Conservation (phyloP, 2,329 filamentous ascomycete species). For the Diaporthe longicolla region DNA sequence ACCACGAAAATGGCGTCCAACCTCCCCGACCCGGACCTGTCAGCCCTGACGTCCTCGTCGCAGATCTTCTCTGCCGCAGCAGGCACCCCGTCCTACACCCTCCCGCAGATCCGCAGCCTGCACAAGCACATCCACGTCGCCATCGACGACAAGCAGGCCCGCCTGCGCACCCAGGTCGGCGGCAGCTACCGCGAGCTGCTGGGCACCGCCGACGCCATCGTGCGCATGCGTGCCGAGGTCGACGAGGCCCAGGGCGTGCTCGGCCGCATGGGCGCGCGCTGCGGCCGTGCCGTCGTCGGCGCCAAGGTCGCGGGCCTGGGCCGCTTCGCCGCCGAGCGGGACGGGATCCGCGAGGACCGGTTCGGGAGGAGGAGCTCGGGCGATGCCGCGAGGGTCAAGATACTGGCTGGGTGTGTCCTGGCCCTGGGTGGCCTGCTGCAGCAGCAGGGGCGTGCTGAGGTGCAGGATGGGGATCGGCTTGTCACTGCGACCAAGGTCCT, state of each 20-base stretch:
- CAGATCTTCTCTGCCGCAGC: slow-evolving; percentile 64
- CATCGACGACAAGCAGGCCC: slow-evolving; percentile 73
- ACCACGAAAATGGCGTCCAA: slow-evolving; percentile 53
- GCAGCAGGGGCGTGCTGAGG: slow-evolving; percentile 58
- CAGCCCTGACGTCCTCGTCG: slow-evolving; percentile 63
- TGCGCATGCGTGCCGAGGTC: slow-evolving; percentile 87
- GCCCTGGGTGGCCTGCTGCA: slow-evolving; percentile 66
- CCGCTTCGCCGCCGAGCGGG: slow-evolving; percentile 56
- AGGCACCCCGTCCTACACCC: slow-evolving; percentile 62
- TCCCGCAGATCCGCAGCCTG: slow-evolving; percentile 74
- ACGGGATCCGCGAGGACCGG: slow-evolving; percentile 47
- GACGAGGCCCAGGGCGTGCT: slow-evolving; percentile 80
- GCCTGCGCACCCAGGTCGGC: slow-evolving; percentile 75
- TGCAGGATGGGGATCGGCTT: slow-evolving; percentile 62
- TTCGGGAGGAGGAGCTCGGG: slow-evolving; percentile 48
- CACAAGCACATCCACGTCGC: slow-evolving; percentile 71
- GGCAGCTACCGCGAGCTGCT: slow-evolving; percentile 88
- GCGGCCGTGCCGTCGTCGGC: slow-evolving; percentile 79
- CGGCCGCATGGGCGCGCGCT: slow-evolving; percentile 79
- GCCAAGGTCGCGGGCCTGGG: slow-evolving; percentile 73
- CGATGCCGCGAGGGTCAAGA: slow-evolving; percentile 60
- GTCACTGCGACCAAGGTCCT: slow-evolving; percentile 78
- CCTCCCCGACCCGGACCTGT: slow-evolving; percentile 63
- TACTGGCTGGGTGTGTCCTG: slow-evolving; percentile 67
- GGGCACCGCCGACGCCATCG: slow-evolving; percentile 93